phyloP scores from a whole-genome alignment of 768 basidiomycete genomes.

The Phaffia australis region DNA sequence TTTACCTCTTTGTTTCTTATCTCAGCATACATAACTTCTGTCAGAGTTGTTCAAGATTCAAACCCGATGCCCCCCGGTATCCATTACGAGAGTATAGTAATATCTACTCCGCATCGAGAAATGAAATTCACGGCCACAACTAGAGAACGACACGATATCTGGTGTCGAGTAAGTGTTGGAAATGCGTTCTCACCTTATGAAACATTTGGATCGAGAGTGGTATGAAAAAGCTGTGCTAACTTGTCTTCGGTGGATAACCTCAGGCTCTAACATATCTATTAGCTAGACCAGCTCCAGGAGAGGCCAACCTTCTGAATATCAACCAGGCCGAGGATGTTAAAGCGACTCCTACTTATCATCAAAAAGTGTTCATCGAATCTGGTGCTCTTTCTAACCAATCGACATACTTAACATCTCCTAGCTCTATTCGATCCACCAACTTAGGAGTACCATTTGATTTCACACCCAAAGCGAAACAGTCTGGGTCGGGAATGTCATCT shows the following conservation, averaged over 20 bases:
- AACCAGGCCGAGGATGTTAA: conserved; percentile 19
- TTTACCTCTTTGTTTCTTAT: background rate
- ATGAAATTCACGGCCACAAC: conserved; percentile 98
- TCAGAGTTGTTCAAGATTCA: conserved; percentile 80
- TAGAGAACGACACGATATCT: conserved; percentile 92
- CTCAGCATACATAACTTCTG: conserved; percentile 82
- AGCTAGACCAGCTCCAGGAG: conserved; percentile 50
- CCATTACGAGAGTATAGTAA: conserved; percentile 81
- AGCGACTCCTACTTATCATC: conserved; percentile 1
- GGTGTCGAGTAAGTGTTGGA: conserved; percentile 61
- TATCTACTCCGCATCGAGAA: conserved; percentile 85
- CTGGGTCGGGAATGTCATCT: conserved; percentile 69
- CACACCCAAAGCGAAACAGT: conserved; percentile 50
- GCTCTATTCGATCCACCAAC: conserved; percentile 42
- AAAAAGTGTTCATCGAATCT: background rate
- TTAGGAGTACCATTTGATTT: conserved; percentile 58
- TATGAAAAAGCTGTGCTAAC: background rate
- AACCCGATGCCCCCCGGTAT: conserved; percentile 93
- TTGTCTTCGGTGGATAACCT: conserved; percentile 4
- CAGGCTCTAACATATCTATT: conserved; percentile 88
- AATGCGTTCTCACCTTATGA: background rate
- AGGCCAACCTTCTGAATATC: conserved; percentile 26
- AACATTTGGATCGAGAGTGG: background rate
- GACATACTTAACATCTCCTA: conserved; percentile 2
- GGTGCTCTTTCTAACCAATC: conserved; percentile 7